A percentile compares a stretch with the other conserved stretches of the same genome.
These are phyloP conservation scores for Hypericum androsaemum DNA, from an alignment of 345 rosid species.

Conservation along the genomic window DNA sequence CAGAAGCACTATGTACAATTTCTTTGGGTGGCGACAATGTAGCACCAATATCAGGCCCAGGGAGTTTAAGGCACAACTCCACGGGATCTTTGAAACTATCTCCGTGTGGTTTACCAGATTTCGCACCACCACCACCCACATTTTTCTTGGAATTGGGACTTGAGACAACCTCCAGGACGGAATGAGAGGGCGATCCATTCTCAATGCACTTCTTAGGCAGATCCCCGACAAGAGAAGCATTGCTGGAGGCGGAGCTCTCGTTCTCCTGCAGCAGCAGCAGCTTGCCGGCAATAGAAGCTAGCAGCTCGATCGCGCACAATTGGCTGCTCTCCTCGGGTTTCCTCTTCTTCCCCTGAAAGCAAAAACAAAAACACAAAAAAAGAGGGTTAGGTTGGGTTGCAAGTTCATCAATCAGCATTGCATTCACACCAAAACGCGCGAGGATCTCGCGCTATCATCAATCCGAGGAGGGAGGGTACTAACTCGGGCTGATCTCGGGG, in stretches of 20 bases:
- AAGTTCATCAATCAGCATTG: slow-evolving; percentile 19
- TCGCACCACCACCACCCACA: slow-evolving; percentile 8
- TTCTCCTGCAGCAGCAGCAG: slow-evolving; percentile 69
- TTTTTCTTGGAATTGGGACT: slow-evolving; percentile 16
- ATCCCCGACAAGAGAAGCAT: slow-evolving; percentile 49
- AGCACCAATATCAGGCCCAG: slow-evolving; percentile 28
- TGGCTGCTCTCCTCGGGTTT: slow-evolving; percentile 32
- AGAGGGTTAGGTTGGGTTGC: too few species aligned
- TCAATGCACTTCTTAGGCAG: slow-evolving; percentile 24
- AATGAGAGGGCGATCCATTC: slow-evolving; percentile 17
- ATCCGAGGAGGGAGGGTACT: too few species aligned
- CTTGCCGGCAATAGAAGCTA: slow-evolving; percentile 85
- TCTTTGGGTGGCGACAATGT: slow-evolving; percentile 24
- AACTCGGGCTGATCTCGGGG: slow-evolving; percentile 77
- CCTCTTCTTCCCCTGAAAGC: slow-evolving; percentile 53
- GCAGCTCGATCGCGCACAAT: slow-evolving; percentile 68
- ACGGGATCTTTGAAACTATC: slow-evolving; percentile 33
- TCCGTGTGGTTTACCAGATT: too few species aligned
- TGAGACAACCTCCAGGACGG: slow-evolving; percentile 20
- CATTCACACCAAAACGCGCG: slow-evolving; percentile 8
- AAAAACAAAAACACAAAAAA: slow-evolving; percentile 14
- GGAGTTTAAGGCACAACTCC: slow-evolving; percentile 23
- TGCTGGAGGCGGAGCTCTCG: slow-evolving; percentile 63
- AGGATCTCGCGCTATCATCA: too few species aligned
- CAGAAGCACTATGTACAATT: slow-evolving; percentile 19